A percentile compares a stretch with the other conserved stretches of the same genome.
Evolutionary conservation across 805 yeast species (phyloP).

Genomic region (Myxozyma kluyveri): DNA sequence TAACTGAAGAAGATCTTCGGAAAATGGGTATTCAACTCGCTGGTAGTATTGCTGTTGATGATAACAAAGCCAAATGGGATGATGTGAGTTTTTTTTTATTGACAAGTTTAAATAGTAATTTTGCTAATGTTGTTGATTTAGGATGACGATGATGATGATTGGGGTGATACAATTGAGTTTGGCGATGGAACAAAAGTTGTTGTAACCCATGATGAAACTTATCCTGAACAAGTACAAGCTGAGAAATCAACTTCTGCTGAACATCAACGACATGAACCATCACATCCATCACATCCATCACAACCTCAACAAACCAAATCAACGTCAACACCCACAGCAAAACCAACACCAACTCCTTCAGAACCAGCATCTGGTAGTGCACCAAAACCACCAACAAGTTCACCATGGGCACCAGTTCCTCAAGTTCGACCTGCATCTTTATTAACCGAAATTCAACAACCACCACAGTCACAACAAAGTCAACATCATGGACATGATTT

Average conservation of each 20-base stretch:
- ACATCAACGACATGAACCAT: not conserved
- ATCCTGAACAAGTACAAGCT: not conserved
- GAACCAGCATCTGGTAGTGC: constrained; percentile 1
- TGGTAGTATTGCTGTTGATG: constrained; percentile 34
- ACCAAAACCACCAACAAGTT: not conserved
- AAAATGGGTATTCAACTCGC: constrained; percentile 40
- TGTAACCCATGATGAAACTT: constrained; percentile 19
- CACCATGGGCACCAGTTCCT: constrained; percentile 30
- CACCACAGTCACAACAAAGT: constrained; percentile 3
- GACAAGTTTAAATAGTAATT: too few relatives aligned
- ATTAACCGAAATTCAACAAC: constrained; percentile 1
- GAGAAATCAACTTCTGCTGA: not conserved
- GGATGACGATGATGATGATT: constrained; percentile 42
- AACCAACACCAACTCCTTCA: not conserved
- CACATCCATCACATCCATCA: not conserved
- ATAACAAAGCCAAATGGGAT: constrained; percentile 38
- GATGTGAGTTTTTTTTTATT: constrained; percentile 21
- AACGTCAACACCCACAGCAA: constrained; percentile 1
- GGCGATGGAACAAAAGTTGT: constrained; percentile 34
- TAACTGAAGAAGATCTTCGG: constrained; percentile 39
- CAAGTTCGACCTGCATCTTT: constrained; percentile 20
- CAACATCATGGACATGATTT: not conserved
- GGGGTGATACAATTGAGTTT: constrained; percentile 34
- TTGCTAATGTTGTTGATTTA: constrained; percentile 17
- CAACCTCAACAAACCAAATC: not conserved